Percentiles rank a stretch among this genome's conserved stretches.
Evolutionary conservation across 163 green algal genomes (phyloP).

Genomic region (Chlorella variabilis): DNA sequence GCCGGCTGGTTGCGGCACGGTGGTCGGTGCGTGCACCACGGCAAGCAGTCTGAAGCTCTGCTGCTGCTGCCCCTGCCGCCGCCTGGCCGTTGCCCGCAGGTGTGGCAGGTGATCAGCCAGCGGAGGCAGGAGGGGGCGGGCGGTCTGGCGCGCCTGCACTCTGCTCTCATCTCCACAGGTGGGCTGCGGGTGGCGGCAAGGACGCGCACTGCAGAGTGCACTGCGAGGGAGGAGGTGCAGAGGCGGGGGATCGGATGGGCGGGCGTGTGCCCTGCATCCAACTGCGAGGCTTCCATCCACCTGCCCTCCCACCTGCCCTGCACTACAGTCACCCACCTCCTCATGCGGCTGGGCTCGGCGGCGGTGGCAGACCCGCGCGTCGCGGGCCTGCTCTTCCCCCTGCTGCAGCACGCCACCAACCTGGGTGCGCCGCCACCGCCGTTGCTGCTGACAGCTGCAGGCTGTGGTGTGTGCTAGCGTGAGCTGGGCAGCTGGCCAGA

Average conservation of each 20-base stretch:
- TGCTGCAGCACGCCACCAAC: constrained; percentile 69
- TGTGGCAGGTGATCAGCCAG: constrained; percentile 11
- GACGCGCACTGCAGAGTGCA: too few species aligned
- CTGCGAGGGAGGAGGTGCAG: too few species aligned
- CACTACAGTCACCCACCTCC: constrained; percentile 73
- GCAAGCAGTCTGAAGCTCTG: too few species aligned
- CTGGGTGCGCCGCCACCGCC: constrained; percentile 16
- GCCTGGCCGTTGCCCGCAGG: background rate
- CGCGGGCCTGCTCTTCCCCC: constrained; percentile 68
- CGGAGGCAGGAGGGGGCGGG: constrained; percentile 48
- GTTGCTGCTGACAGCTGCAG: too few species aligned
- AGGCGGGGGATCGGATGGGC: too few species aligned
- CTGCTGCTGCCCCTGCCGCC: background rate
- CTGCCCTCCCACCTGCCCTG: too few species aligned
- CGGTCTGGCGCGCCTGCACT: constrained; percentile 72
- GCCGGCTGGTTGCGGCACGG: background rate
- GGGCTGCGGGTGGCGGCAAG: background rate
- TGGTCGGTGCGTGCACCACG: too few species aligned
- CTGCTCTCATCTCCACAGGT: constrained; percentile 70
- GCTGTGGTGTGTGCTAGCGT: too few species aligned
- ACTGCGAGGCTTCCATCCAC: too few species aligned
- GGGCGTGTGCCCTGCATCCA: too few species aligned
- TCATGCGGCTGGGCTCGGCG: constrained; percentile 61
- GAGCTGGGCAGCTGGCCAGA: too few species aligned
- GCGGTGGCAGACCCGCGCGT: constrained; percentile 55